These are phyloP conservation scores for Sclerotinia subarctica DNA, from an alignment of 2,329 filamentous ascomycete species.

Conservation along the genomic window DNA sequence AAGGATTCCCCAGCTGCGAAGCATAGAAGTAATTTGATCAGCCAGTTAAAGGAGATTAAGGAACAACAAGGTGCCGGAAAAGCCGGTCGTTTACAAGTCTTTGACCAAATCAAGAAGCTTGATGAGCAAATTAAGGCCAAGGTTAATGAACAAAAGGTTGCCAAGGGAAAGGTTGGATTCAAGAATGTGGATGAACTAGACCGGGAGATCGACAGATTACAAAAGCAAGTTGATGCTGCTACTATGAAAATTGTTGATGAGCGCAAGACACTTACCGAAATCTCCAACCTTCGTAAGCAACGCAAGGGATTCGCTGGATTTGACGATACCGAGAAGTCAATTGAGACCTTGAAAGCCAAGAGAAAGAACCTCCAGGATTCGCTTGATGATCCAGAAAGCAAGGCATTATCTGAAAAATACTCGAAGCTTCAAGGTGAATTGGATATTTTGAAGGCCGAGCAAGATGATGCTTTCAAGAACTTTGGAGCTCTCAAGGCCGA, in stretches of 20 bases:
- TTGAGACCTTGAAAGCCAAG: conserved; percentile 81
- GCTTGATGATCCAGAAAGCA: conserved; percentile 87
- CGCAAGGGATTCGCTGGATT: conserved; percentile 88
- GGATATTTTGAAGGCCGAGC: conserved; percentile 84
- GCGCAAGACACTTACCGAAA: conserved; percentile 85
- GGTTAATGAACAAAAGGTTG: conserved; percentile 81
- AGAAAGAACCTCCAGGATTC: conserved; percentile 85
- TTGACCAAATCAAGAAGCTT: conserved; percentile 88
- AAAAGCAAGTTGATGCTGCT: conserved; percentile 82
- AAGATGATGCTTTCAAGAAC: conserved; percentile 87
- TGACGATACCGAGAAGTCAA: conserved; percentile 81
- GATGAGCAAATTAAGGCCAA: conserved; percentile 85
- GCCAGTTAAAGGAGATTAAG: conserved; percentile 78
- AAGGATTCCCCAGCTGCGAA: conserved; percentile 77
- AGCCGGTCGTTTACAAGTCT: conserved; percentile 69
- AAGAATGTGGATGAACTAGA: conserved; percentile 88
- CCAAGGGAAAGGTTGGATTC: conserved; percentile 75
- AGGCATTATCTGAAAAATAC: conserved; percentile 84
- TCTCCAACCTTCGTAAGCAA: conserved; percentile 78
- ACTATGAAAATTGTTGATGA: conserved; percentile 96
- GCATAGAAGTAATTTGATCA: conserved; percentile 80
- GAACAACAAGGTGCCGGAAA: conserved; percentile 87
- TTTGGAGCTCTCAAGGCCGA: conserved; percentile 81
- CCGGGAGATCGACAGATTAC: conserved; percentile 72
- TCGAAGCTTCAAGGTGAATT: conserved; percentile 81